Conservation (phyloP, 139 green algal genomes). For the Tetraselmis chui region DNA sequence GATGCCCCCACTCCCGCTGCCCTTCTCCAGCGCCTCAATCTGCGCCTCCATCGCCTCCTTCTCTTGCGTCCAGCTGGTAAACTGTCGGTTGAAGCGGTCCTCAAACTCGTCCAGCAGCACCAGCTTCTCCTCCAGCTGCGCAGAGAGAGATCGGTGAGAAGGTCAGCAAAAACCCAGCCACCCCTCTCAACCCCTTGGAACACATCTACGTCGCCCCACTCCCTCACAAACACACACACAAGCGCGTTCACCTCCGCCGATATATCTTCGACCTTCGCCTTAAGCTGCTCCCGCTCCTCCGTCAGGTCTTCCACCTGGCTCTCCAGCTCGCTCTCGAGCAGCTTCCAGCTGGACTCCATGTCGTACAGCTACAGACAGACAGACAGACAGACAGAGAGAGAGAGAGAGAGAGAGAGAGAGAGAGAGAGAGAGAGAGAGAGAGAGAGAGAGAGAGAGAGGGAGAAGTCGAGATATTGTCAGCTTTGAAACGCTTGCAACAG, state of each 20-base stretch:
- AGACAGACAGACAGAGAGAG: not conserved
- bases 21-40: conserved; percentile 23
- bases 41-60: conserved; percentile 35
- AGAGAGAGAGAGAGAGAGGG: not conserved
- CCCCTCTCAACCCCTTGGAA: not conserved
- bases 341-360: not conserved
- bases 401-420: not conserved
- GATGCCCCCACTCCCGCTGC: not conserved
- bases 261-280: not conserved
- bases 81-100: conserved; percentile 46
- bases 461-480: conserved; percentile 5
- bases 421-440: not conserved
- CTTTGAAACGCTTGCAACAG: not conserved
- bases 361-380: not conserved
- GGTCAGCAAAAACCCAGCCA: not conserved
- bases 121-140: conserved; percentile 50
- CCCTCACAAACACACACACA: not conserved
- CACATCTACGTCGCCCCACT: not conserved
- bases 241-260: not conserved
- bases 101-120: conserved; percentile 65
- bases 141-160: not conserved
- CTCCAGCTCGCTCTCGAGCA: conserved; percentile 4
- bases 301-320: conserved; percentile 35
- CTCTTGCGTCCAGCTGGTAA: conserved; percentile 49
- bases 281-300: conserved; percentile 53